A percentile compares a stretch with the other conserved stretches of the same genome.
Conservation (phyloP, 371 early-diverging fungal species). For the Mucor racemosus region DNA sequence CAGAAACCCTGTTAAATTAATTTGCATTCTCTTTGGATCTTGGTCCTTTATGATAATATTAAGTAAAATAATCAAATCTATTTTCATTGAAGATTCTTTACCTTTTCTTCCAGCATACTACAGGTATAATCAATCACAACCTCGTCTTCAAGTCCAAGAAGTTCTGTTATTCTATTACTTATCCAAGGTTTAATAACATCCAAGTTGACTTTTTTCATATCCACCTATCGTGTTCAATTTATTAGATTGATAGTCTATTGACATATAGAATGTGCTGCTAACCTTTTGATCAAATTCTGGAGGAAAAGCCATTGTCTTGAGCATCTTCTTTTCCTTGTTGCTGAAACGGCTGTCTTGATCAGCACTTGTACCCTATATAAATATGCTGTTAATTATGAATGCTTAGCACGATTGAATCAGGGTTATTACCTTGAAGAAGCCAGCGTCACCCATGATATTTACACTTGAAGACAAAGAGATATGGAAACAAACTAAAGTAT, state of each 20-base stretch:
- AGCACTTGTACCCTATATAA: constrained; percentile 70
- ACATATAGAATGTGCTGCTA: neutral
- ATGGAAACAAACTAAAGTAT: no score
- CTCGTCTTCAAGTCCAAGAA: constrained; percentile 94
- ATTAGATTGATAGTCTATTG: neutral
- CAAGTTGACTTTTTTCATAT: constrained; percentile 89
- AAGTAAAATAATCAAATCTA: neutral
- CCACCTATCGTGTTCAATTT: constrained; percentile 56
- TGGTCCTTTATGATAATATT: constrained; percentile 51
- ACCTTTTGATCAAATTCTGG: constrained; percentile 84
- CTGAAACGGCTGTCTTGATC: constrained; percentile 91
- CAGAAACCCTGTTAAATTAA: constrained; percentile 94
- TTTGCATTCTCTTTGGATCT: constrained; percentile 91
- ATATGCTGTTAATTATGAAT: neutral
- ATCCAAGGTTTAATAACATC: constrained; percentile 91
- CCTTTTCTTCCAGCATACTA: constrained; percentile 79
- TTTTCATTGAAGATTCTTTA: constrained; percentile 33
- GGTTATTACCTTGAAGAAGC: constrained; percentile 71
- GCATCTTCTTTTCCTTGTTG: constrained; percentile 87
- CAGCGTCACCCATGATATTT: constrained; percentile 73
- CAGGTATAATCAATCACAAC: constrained; percentile 87
- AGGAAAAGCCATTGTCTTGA: constrained; percentile 83
- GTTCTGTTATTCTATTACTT: constrained; percentile 68
- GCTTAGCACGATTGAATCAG: neutral
- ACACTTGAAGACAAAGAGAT: neutral